Conservation (phyloP, 805 yeast genomes). For the Pichia cabralensis region DNA sequence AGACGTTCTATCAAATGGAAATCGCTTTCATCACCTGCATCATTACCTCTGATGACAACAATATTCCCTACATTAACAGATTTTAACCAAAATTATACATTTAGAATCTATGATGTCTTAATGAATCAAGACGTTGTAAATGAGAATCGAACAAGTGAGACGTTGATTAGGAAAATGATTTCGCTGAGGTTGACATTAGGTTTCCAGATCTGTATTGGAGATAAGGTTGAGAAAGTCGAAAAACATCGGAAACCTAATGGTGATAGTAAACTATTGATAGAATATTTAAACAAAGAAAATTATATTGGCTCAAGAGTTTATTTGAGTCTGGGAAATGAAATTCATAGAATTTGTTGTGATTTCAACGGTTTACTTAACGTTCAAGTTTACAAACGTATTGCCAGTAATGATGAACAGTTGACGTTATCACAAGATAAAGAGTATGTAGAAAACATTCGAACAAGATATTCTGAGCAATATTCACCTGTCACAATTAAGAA, state of each 20-base stretch:
- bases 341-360: slow-evolving; percentile 74
- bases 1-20: slow-evolving; percentile 80
- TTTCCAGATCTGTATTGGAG: slow-evolving; percentile 80
- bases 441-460: slow-evolving; percentile 53
- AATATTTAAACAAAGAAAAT: slow-evolving; percentile 39
- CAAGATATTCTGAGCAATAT: slow-evolving; percentile 67
- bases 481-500: slow-evolving; percentile 48
- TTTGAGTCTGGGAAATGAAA: slow-evolving; percentile 69
- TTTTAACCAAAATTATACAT: slow-evolving; percentile 62
- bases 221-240: slow-evolving; percentile 57
- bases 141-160: slow-evolving; percentile 42
- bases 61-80: slow-evolving; percentile 65
- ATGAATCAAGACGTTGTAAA: slow-evolving; percentile 49
- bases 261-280: slow-evolving; percentile 40
- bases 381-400: slow-evolving; percentile 48
- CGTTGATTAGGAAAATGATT: slow-evolving; percentile 77
- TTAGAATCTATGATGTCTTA: slow-evolving; percentile 74
- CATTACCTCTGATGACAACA: slow-evolving; percentile 73
- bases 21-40: slow-evolving; percentile 87
- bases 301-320: slow-evolving; percentile 58
- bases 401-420: slow-evolving; percentile 11
- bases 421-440: slow-evolving; percentile 18
- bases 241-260: slow-evolving; percentile 45
- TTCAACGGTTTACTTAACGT: slow-evolving; percentile 66
- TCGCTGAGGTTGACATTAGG: slow-evolving; percentile 76